A percentile compares a stretch with the other conserved stretches of the same genome.
Conservation (phyloP, 768 basidiomycete genomes). For the Tricholoma terreum region DNA sequence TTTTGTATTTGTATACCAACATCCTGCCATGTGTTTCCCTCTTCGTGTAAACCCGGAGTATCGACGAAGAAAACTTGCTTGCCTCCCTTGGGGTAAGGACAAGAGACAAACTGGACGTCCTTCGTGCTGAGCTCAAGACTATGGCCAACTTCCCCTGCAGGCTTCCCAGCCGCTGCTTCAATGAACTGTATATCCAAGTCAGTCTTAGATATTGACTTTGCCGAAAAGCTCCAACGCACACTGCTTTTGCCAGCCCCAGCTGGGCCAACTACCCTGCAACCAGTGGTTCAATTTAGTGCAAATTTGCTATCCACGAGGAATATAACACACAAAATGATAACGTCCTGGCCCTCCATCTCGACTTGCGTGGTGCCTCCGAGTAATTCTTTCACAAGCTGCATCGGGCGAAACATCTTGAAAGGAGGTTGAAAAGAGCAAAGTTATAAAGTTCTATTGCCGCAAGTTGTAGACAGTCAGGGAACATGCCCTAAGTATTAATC, state of each 20-base stretch:
- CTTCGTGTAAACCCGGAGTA: constrained; percentile 2
- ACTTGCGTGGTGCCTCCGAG: background rate
- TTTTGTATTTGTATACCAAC: background rate
- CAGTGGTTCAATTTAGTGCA: background rate
- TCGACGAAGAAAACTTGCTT: constrained; percentile 1
- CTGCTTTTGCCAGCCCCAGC: constrained; percentile 2
- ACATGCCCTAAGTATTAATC: background rate
- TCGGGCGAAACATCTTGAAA: background rate
- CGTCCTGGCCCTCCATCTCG: constrained; percentile 1
- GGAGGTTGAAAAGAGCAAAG: background rate
- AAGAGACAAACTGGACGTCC: background rate
- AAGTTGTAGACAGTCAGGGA: background rate
- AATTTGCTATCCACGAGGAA: background rate
- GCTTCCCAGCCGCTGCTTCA: background rate
- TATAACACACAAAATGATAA: background rate
- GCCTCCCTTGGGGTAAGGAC: background rate
- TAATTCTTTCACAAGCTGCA: background rate
- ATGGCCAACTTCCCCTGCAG: constrained; percentile 1
- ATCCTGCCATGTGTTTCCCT: constrained; percentile 1
- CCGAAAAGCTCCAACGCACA: background rate
- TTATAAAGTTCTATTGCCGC: background rate
- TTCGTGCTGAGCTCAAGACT: background rate
- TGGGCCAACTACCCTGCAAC: constrained; percentile 1
- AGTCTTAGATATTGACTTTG: background rate
- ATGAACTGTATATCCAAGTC: background rate